A percentile compares a stretch with the other conserved stretches of the same genome.
Conservation (phyloP, 306 rosid species). For the Prunus campanulata region DNA sequence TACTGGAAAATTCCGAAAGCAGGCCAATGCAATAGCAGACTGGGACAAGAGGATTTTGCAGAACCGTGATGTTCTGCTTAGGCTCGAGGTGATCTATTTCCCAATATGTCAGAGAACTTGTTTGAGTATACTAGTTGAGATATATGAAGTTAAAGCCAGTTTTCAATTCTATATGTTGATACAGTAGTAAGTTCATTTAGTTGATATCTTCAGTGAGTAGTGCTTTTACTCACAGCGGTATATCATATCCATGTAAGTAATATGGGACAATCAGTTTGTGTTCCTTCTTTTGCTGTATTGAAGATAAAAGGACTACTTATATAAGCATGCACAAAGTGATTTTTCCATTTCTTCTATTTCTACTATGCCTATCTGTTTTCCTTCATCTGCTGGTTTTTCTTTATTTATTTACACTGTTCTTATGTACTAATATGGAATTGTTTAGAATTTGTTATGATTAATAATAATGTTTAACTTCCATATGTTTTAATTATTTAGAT, state of each 20-base stretch:
- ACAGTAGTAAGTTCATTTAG: not conserved
- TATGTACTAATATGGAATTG: not conserved
- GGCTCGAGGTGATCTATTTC: conserved; percentile 64
- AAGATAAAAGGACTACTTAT: not conserved
- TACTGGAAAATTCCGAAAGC: conserved; percentile 88
- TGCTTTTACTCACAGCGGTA: not conserved
- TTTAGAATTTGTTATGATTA: not conserved
- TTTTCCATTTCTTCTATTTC: not conserved
- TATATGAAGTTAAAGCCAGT: not conserved
- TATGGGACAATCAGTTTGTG: not conserved
- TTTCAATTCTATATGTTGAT: not conserved
- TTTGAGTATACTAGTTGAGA: not conserved
- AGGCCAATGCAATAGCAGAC: conserved; percentile 91
- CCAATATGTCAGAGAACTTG: not conserved
- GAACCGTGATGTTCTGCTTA: conserved; percentile 79
- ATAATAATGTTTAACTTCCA: not conserved
- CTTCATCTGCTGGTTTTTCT: not conserved
- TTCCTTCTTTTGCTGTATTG: not conserved
- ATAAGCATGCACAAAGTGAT: not conserved
- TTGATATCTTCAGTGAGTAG: not conserved
- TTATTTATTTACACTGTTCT: not conserved
- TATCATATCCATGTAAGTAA: not conserved
- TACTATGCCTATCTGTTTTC: not conserved
- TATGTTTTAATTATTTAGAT: conserved; percentile 47
- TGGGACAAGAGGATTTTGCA: conserved; percentile 94